Conservation (phyloP, 2,329 filamentous ascomycete species). For the Tolypocladium album region DNA sequence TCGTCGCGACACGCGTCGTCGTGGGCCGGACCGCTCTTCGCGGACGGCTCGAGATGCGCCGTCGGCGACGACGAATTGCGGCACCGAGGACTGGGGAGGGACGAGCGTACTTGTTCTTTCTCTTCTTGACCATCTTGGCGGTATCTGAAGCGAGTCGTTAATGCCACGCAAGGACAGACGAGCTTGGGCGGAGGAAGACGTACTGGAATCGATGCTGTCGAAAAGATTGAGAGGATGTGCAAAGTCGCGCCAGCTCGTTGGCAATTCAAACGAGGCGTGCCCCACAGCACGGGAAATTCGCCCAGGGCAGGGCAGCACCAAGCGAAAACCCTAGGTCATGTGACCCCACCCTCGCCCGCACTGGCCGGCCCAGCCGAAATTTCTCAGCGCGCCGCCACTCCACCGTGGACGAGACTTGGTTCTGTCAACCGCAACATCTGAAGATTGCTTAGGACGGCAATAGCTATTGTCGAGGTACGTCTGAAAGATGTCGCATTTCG, state of each 20-base stretch:
- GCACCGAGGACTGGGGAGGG: constrained; percentile 1
- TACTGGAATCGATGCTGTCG: constrained; percentile 12
- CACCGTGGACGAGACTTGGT: constrained; percentile 9
- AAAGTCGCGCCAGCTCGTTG: constrained; percentile 6
- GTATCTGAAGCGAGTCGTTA: constrained; percentile 34
- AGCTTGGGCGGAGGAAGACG: constrained; percentile 8
- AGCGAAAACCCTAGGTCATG: constrained; percentile 15
- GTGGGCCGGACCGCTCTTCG: constrained; percentile 3
- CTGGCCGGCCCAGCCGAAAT: constrained; percentile 10
- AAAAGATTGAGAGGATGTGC: constrained; percentile 8
- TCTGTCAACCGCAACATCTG: constrained; percentile 36
- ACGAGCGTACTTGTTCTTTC: constrained; percentile 52
- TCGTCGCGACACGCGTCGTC: constrained; percentile 8
- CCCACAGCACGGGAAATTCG: constrained; percentile 6
- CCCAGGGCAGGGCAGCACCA: constrained; percentile 9
- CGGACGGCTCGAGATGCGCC: neutral
- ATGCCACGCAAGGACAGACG: constrained; percentile 13
- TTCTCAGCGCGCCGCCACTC: constrained; percentile 18
- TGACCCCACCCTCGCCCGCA: constrained; percentile 7
- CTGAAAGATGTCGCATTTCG: constrained; percentile 37
- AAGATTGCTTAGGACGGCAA: constrained; percentile 55
- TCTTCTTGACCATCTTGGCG: constrained; percentile 63
- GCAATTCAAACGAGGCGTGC: constrained; percentile 1
- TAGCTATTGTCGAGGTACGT: constrained; percentile 54
- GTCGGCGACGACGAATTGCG: neutral